Base-by-base conservation (phyloP, 1,139 yeast genomes). In the Pichia sp. region DNA sequence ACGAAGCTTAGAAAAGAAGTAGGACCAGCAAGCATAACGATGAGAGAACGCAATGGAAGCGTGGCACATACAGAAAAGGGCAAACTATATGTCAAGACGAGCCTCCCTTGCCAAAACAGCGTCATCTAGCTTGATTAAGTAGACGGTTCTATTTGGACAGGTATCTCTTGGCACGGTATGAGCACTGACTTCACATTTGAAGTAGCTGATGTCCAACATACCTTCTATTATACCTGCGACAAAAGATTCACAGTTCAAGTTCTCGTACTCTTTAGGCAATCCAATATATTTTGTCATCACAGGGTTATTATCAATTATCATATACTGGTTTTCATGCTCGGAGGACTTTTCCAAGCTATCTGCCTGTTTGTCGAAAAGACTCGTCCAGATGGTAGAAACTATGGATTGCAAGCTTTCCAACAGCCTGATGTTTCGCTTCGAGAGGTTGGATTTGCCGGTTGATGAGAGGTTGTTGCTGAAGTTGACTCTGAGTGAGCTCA, bases 171-270 rank as follows among this genome's bases (percentile, higher is more conserved):
- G 87, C 45, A 86, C 92, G 0, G 87, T 78, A 67, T 95, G 99
- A 0, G 99, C 97, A 6, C 92, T 83, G 6, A 93, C 99, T 48
- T 75, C 77, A 31, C 96, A 95, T 53, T 83, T 84, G 67, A 92
- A 92, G 58, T 85, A 85, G 2, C 92, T 80, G 16, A 87, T 79
- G 62, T 89, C 95, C 54, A 93, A 73, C 1, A 93, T 86, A 0
- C 97, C 98, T 68, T 92, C 97, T 31, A 93, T 80, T 31, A 93
- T 81, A 0, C 99, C 99, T 1, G 97, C 97, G 2, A 87, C 81
- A 64, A 87, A 88, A 0, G 97, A 92, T 10, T 88, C 85, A 65
- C 95, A 87, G 64, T 87, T 88, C 63, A 90, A 76, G 60, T 85
- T 85, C 7, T 88, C 85, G 68, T 86, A 84, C 60, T 90, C 96